These are phyloP conservation scores for Vicia faba DNA, from an alignment of 306 rosid species.

Conservation along the genomic window DNA sequence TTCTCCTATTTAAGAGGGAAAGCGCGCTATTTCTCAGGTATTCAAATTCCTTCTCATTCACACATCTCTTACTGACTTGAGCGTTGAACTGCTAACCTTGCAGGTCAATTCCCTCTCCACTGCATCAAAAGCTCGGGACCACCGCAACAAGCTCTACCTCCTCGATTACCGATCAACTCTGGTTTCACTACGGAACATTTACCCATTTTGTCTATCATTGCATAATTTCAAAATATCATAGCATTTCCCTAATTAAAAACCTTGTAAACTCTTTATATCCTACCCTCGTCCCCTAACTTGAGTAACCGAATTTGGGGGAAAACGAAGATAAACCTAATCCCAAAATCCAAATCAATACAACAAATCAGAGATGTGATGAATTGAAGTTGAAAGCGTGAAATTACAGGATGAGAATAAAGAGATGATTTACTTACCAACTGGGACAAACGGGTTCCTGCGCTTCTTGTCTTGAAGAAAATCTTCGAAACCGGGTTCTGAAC, in stretches of 20 bases:
- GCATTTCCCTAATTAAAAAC: conserved; percentile 19
- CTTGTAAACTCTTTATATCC: conserved; percentile 2
- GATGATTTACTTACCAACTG: conserved; percentile 56
- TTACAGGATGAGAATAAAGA: background rate
- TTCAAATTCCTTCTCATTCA: no score
- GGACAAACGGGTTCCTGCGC: conserved; percentile 87
- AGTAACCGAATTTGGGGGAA: background rate
- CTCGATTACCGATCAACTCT: no score
- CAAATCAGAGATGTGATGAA: background rate
- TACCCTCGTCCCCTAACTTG: conserved; percentile 13
- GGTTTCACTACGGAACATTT: no score
- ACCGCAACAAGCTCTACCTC: no score
- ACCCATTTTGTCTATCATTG: no score
- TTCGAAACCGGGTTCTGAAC: conserved; percentile 54
- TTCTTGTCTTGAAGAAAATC: conserved; percentile 68
- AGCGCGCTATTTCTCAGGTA: no score
- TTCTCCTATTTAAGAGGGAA: no score
- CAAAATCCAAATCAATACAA: background rate
- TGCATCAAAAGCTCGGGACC: no score
- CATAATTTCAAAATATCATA: no score
- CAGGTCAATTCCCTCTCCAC: no score
- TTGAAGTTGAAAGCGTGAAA: conserved; percentile 1
- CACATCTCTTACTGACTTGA: no score
- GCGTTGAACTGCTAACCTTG: no score
- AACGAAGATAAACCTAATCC: background rate